Percentiles rank a stretch among this genome's conserved stretches.
These are phyloP conservation scores for Ascochyta rabiei DNA, from an alignment of 2,329 filamentous ascomycete species.

Conservation along the genomic window DNA sequence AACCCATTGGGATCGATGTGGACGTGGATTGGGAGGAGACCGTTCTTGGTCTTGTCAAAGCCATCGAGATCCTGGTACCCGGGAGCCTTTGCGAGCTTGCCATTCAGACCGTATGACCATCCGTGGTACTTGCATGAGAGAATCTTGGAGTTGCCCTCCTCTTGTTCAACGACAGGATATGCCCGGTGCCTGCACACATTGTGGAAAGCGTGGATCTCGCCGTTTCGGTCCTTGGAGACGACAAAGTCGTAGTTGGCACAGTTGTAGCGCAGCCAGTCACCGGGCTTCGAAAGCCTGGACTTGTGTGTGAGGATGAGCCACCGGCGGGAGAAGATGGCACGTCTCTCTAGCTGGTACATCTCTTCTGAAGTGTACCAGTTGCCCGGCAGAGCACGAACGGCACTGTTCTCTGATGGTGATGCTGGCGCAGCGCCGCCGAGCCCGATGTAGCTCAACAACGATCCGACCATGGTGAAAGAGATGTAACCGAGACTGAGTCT, in stretches of 20 bases:
- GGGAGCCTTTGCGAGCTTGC: slow-evolving; percentile 53
- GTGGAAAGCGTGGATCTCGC: slow-evolving; percentile 51
- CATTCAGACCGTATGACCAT: slow-evolving; percentile 54
- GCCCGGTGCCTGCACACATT: slow-evolving; percentile 56
- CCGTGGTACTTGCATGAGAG: slow-evolving; percentile 56
- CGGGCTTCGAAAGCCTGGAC: slow-evolving; percentile 56
- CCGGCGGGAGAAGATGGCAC: slow-evolving; percentile 60
- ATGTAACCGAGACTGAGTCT: slow-evolving; percentile 11
- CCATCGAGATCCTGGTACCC: slow-evolving; percentile 49
- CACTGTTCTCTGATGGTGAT: slow-evolving; percentile 25
- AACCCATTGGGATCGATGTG: slow-evolving; percentile 43
- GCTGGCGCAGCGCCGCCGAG: slow-evolving; percentile 24
- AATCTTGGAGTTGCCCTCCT: slow-evolving; percentile 47
- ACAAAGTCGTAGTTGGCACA: slow-evolving; percentile 52
- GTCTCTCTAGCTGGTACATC: slow-evolving; percentile 56
- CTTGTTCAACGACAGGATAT: slow-evolving; percentile 50
- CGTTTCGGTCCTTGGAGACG: slow-evolving; percentile 47
- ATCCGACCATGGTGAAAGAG: slow-evolving; percentile 31
- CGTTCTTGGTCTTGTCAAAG: slow-evolving; percentile 50
- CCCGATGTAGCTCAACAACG: slow-evolving; percentile 36
- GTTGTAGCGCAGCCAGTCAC: slow-evolving; percentile 62
- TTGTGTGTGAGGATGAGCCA: slow-evolving; percentile 64
- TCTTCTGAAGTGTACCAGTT: slow-evolving; percentile 51
- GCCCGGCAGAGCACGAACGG: slow-evolving; percentile 51
- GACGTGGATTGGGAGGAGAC: slow-evolving; percentile 44